Conservation (phyloP, 441 rosid genomes). For the Cnidoscolus chayamansa region DNA sequence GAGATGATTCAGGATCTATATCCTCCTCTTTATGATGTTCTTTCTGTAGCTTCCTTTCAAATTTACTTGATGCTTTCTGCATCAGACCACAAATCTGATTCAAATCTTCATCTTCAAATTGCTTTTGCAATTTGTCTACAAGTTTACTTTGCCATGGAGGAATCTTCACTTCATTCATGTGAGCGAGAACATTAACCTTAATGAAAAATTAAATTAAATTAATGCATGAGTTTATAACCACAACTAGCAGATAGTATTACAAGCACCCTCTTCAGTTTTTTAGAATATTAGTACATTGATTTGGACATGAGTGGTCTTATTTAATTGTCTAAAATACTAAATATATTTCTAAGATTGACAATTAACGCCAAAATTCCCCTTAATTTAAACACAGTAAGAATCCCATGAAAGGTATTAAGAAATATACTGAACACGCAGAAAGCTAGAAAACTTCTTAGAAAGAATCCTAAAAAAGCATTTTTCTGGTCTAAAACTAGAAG, state of each 20-base stretch:
- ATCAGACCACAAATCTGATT: constrained; percentile 17
- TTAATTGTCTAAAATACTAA: too few species aligned
- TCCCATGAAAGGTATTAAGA: neutral
- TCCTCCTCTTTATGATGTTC: constrained; percentile 19
- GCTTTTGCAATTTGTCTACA: constrained; percentile 37
- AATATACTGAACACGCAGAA: neutral
- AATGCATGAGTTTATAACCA: neutral
- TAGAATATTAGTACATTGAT: too few species aligned
- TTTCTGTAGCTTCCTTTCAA: constrained; percentile 24
- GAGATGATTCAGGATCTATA: constrained; percentile 16
- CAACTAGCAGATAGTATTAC: neutral
- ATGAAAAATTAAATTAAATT: neutral
- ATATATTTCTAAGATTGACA: too few species aligned
- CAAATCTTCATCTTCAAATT: constrained; percentile 45
- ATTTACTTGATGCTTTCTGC: constrained; percentile 15
- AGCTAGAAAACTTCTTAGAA: neutral
- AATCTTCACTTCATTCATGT: constrained; percentile 50
- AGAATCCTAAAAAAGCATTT: neutral
- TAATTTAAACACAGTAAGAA: too few species aligned
- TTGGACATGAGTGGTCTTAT: too few species aligned
- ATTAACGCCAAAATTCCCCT: too few species aligned
- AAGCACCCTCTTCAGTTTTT: too few species aligned
- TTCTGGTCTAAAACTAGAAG: neutral
- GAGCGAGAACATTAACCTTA: constrained; percentile 75
- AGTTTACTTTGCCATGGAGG: constrained; percentile 11